Evolutionary conservation across 202 grass and related monocot genomes (phyloP), one percentile per base, ranked within the genome.

Genomic region (Sporobolus alterniflorus): DNA sequence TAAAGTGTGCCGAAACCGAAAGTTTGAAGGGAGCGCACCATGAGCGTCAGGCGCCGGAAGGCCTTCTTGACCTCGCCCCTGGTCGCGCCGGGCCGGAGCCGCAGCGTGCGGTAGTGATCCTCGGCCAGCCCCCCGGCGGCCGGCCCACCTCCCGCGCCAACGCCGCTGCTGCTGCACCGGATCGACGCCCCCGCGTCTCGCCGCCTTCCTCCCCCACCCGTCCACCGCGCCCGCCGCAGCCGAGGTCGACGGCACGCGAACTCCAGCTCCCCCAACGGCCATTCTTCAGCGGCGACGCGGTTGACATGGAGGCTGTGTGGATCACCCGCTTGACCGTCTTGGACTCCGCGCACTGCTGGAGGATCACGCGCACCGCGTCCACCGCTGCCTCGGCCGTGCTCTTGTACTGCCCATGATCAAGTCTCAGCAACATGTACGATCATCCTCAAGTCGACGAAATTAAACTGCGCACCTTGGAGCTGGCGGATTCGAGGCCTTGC

Each of bases 11-110:
- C n/a, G n/a, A n/a, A n/a, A n/a, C n/a, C n/a, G 32, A 5, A 12
- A 4, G 22, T 28, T 29, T 3, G 1, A 11, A 31, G 15, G 15
- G 15, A 9, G 46, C 84, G 76, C 36, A 86, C 93, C 93, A 67
- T 84, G 82, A 98, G 92, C 62, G 92, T 90, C 33, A 98, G 92
- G 69, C 86, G 84, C 50, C 86, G 88, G 73, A 93, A 98, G 11
- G 95, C 95, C 85, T 67, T 89, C 88, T 91, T 94, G 73, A 98
- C 92, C 78, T 98, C 95, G 81, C 85, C 78, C 71, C 86, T 80
- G 8, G 88, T 82, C 1, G 92, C 92, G 6, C 92, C 95, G 9
- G 86, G 95, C 39, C 16, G 55, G 26, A 98, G 75, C 64, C 86
- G 47, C 64, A 98, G 75, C 63, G 83, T 84, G 71, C 89, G 85